Evolutionary conservation across 2,329 filamentous ascomycete genomes (phyloP).

Genomic region (Paecilomyces fulvus): DNA sequence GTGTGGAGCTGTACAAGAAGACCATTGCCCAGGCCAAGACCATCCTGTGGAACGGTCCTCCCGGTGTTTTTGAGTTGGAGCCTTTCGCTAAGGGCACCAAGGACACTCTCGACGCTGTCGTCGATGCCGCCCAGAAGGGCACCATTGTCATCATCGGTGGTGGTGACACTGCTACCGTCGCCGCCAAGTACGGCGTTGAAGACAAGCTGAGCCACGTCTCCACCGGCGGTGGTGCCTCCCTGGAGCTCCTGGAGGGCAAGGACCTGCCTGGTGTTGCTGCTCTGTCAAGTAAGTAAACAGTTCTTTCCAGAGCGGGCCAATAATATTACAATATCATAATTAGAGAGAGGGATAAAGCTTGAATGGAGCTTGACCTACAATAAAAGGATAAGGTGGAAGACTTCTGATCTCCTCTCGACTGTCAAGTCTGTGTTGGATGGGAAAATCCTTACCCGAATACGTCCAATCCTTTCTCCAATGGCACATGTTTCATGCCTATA

Average conservation of each 20-base stretch:
- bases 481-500: neutral
- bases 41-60: constrained; percentile 97
- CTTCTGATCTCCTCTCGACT: neutral
- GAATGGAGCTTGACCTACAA: neutral
- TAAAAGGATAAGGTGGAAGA: neutral
- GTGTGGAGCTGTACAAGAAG: constrained; percentile 76
- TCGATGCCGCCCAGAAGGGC: constrained; percentile 68
- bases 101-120: constrained; percentile 79
- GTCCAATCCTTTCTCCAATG: neutral
- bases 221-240: constrained; percentile 87
- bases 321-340: neutral
- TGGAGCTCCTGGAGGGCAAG: constrained; percentile 98
- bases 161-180: constrained; percentile 95
- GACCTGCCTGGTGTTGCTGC: constrained; percentile 88
- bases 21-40: constrained; percentile 85
- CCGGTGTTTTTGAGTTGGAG: constrained; percentile 96
- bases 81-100: constrained; percentile 90
- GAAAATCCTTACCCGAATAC: neutral
- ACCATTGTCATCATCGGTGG: constrained; percentile 98
- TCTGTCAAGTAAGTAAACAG: constrained; percentile 63
- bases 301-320: neutral
- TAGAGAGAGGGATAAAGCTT: neutral
- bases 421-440: neutral
- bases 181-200: constrained; percentile 93
- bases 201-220: constrained; percentile 97